A percentile compares a stretch with the other conserved stretches of the same genome.
Conservation (phyloP, 148 eudicot genomes). For the Heliosperma pusillum region DNA sequence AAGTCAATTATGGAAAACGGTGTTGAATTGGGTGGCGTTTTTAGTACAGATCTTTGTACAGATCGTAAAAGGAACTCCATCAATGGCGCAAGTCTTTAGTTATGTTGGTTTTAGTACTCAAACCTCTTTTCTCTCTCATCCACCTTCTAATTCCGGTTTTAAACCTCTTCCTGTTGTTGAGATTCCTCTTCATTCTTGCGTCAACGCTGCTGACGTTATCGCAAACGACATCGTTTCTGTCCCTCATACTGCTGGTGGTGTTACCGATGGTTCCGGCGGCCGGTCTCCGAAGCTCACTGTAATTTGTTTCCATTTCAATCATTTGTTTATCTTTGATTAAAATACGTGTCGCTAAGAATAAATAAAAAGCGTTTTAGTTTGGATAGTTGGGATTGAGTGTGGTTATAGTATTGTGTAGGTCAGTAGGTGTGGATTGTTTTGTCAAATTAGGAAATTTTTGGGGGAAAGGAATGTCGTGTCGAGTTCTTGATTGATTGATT, state of each 20-base stretch:
- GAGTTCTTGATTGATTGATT: too few species aligned
- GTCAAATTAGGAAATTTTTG: background rate
- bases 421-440: background rate
- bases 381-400: too few species aligned
- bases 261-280: constrained; percentile 13
- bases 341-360: too few species aligned
- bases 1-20: constrained; percentile 69
- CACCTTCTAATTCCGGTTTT: constrained; percentile 40
- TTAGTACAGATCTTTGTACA: constrained; percentile 91
- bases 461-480: background rate
- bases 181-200: constrained; percentile 38
- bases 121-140: constrained; percentile 40
- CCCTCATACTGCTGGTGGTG: constrained; percentile 11
- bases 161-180: constrained; percentile 85
- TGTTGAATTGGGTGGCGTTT: constrained; percentile 81
- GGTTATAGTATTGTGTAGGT: too few species aligned
- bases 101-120: constrained; percentile 47
- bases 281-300: constrained; percentile 58
- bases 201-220: constrained; percentile 27
- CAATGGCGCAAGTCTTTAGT: constrained; percentile 55
- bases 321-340: background rate
- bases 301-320: constrained; percentile 14
- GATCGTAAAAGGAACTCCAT: constrained; percentile 78
- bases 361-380: too few species aligned
- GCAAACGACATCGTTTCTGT: constrained; percentile 7